Base-by-base conservation (phyloP, 1,139 yeast species). In the Yamadazyma diddensiae region DNA sequence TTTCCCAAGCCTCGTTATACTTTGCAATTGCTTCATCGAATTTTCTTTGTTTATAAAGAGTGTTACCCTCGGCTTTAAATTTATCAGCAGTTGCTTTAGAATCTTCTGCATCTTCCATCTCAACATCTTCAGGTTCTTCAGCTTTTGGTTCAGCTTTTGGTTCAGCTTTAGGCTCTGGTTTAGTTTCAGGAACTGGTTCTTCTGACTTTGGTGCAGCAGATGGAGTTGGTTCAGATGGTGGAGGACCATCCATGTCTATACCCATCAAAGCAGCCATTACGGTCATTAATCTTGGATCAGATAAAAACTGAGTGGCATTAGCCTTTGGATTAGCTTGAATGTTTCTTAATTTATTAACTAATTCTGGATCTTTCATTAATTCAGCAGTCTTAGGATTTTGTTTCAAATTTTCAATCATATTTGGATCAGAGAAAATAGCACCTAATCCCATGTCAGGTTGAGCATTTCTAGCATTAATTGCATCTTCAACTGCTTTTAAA, bases 11-110 rank as follows among this genome's bases (percentile, higher is more conserved):
- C 52, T 79, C 73, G 53, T 84, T 71, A 65, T 94, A 94, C 42
- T 78, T 70, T 36, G 69, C 84, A 55, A 94, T 90, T 26, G 99
- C 98, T 52, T 83, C 95, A 53, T 87, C 97, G 47, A 94, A 94
- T 53, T 90, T 73, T 55, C 84, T 85, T 48, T 81, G 71, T 62
- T 92, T 92, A 72, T 94, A 94, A 30, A 85, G 70, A 29, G 74
- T 66, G 64, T 94, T 94, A 47, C 97, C 99, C 58, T 81, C 78
- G 9, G 84, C 82, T 61, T 94, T 94, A 38, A 77, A 81, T 12
- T 66, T 77, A 44, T 86, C 95, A 17, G 98, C 97, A 34, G 69
- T 67, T 12, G 55, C 66, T 50, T 75, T 75, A 15, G 55, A 36
- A 24, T 45, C 49, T 15, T 45, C 62, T 12, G 56, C 53, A 20